Conservation (phyloP, 2,329 filamentous ascomycete species). For the Sporothrix dimorphospora region DNA sequence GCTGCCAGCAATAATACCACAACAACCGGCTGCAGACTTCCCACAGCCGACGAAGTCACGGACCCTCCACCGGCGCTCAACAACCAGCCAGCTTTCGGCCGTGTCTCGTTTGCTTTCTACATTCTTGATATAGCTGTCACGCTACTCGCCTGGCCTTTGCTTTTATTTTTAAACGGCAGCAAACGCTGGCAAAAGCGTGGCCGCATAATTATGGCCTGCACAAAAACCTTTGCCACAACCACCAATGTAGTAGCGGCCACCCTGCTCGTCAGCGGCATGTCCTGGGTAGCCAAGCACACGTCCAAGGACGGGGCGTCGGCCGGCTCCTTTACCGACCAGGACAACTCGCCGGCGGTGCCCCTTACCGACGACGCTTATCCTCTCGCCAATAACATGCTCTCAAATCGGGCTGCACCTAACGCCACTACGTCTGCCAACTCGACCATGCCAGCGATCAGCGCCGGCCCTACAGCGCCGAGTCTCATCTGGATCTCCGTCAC, state of each 20-base stretch:
- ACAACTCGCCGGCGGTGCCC: background rate
- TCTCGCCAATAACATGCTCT: background rate
- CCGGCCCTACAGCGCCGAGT: background rate
- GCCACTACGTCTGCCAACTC: background rate
- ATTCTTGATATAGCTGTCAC: slow-evolving; percentile 10
- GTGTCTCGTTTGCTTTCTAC: slow-evolving; percentile 24
- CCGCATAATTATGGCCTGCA: background rate
- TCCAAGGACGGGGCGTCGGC: background rate
- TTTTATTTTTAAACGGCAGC: slow-evolving; percentile 11
- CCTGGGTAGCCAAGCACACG: slow-evolving; percentile 18
- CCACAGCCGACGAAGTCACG: background rate
- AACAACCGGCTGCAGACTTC: slow-evolving; percentile 6
- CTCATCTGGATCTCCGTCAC: slow-evolving; percentile 17
- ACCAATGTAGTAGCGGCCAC: slow-evolving; percentile 2
- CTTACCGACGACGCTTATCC: background rate
- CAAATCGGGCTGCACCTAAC: background rate
- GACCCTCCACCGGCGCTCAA: slow-evolving; percentile 2
- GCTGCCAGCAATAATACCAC: background rate
- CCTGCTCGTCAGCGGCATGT: slow-evolving; percentile 18
- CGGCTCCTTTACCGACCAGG: background rate
- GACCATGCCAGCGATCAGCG: slow-evolving; percentile 6
- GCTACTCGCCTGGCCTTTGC: slow-evolving; percentile 1
- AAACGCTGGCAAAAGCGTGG: slow-evolving; percentile 19
- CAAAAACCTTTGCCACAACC: background rate
- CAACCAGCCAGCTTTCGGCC: slow-evolving; percentile 26